These are phyloP conservation scores for Tetrapisispora pingtungensis DNA, from an alignment of 805 yeast species.

Conservation along the genomic window DNA sequence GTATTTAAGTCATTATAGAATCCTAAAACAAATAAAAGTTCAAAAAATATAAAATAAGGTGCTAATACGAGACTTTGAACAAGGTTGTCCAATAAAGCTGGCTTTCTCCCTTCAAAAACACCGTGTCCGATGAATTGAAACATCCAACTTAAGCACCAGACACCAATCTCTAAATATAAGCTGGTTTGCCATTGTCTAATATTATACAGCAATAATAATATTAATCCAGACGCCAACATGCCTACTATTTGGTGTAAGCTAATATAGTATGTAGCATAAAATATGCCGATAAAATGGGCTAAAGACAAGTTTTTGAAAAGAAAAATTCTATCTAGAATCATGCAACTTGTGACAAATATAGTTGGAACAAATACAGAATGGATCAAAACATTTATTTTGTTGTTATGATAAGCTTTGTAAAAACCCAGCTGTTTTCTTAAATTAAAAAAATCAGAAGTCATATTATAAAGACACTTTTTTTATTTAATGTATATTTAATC, in stretches of 20 bases:
- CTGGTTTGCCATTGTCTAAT: neutral
- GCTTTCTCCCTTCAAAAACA: slow-evolving; percentile 67
- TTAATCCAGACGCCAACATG: slow-evolving; percentile 34
- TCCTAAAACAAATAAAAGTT: slow-evolving; percentile 62
- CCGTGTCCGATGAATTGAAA: slow-evolving; percentile 87
- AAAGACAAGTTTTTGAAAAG: slow-evolving; percentile 5
- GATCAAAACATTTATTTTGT: slow-evolving; percentile 55
- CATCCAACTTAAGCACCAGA: slow-evolving; percentile 59
- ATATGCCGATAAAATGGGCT: slow-evolving; percentile 9
- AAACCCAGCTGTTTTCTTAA: slow-evolving; percentile 40
- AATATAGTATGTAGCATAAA: slow-evolving; percentile 50
- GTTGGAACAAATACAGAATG: slow-evolving; percentile 76
- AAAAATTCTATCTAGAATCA: slow-evolving; percentile 12
- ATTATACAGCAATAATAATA: slow-evolving; percentile 23
- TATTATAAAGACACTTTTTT: neutral
- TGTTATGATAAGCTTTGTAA: slow-evolving; percentile 46
- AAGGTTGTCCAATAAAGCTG: slow-evolving; percentile 76
- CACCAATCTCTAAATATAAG: slow-evolving; percentile 6
- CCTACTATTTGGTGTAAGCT: slow-evolving; percentile 46
- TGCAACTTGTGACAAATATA: slow-evolving; percentile 45
- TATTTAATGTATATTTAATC: too few species aligned
- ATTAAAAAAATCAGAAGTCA: slow-evolving; percentile 7
- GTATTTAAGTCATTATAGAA: slow-evolving; percentile 28
- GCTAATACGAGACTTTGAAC: slow-evolving; percentile 83
- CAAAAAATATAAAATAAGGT: slow-evolving; percentile 81